Conservation (phyloP, 257 asterid genomes). For the Knoxia roxburghii region DNA sequence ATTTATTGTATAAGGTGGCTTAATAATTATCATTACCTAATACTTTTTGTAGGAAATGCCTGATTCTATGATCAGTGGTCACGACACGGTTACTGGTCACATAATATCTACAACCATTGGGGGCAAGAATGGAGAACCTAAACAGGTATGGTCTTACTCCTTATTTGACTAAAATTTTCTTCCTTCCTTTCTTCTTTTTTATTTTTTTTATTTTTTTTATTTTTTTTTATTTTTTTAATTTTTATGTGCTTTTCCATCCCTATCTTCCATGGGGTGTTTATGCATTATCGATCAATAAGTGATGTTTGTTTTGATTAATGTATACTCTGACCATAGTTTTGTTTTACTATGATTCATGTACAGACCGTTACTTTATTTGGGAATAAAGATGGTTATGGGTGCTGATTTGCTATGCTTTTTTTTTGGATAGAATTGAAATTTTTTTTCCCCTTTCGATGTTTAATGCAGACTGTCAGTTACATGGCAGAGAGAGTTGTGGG, state of each 20-base stretch:
- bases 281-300: no score
- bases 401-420: not conserved
- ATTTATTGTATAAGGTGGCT: not conserved
- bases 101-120: conserved; percentile 89
- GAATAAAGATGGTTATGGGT: not conserved
- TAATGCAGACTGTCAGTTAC: conserved; percentile 48
- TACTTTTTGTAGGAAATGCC: conserved; percentile 58
- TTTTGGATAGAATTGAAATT: not conserved
- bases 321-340: not conserved
- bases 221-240: no score
- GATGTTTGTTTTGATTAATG: not conserved
- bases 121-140: conserved; percentile 93
- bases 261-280: not conserved
- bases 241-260: not conserved
- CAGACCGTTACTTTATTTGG: not conserved
- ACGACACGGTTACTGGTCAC: conserved; percentile 77
- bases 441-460: not conserved
- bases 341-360: not conserved
- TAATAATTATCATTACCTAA: conserved; percentile 18
- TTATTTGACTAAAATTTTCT: not conserved
- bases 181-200: no score
- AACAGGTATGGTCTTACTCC: conserved; percentile 47
- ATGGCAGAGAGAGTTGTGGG: conserved; percentile 63
- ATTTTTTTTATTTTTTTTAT: no score
- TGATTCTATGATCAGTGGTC: conserved; percentile 64